A percentile compares a stretch with the other conserved stretches of the same genome.
These are phyloP conservation scores for Paramecium biaurelia DNA, from an alignment of 73 alveolate species.

Conservation along the genomic window DNA sequence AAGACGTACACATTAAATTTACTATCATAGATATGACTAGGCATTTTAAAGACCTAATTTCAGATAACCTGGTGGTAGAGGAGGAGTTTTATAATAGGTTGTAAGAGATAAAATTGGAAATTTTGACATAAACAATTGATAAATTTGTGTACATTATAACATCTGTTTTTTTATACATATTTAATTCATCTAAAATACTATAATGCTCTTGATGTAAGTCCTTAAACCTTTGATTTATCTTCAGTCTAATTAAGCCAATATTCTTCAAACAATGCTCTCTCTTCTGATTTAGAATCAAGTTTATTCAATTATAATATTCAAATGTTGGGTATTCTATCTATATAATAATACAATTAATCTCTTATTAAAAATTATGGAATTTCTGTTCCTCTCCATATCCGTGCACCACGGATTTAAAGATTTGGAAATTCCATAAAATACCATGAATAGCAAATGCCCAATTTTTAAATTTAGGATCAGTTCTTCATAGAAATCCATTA, in stretches of 20 bases:
- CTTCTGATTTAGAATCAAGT: neutral
- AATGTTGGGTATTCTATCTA: conserved; percentile 26
- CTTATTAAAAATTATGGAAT: conserved; percentile 63
- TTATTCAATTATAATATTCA: neutral
- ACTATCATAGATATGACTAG: neutral
- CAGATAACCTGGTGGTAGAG: conserved; percentile 9
- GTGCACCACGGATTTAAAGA: conserved; percentile 89
- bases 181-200: conserved; percentile 11
- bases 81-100: neutral
- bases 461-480: conserved; percentile 82
- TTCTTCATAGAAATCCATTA: conserved; percentile 90
- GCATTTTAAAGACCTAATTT: conserved; percentile 11
- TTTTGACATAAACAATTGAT: neutral
- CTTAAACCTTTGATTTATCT: conserved; percentile 24
- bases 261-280: neutral
- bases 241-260: neutral
- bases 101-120: conserved; percentile 4
- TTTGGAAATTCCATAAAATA: conserved; percentile 89
- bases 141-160: neutral
- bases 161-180: neutral
- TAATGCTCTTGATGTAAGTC: neutral
- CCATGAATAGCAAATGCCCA: conserved; percentile 82
- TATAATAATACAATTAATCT: neutral
- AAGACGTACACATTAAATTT: neutral
- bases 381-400: conserved; percentile 85